phyloP scores from a whole-genome alignment of 1,284 basidiomycete species.

The Apiotrichum gamsii region DNA sequence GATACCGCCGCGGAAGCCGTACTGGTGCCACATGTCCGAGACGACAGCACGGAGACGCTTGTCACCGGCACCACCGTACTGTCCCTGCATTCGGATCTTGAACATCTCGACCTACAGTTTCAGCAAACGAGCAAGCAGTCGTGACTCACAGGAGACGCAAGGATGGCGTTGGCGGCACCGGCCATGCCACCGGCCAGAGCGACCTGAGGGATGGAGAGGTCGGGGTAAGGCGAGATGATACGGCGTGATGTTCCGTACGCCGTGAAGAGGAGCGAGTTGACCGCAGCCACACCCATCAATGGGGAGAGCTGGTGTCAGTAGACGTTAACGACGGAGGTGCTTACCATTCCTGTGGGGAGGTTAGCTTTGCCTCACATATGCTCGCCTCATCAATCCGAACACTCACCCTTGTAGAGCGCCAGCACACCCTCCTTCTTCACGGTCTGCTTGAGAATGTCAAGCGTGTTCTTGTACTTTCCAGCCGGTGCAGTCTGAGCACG shows the following conservation, averaged over 20 bases:
- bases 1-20: conserved; percentile 77
- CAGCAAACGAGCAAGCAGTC: neutral
- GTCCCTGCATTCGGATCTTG: conserved; percentile 88
- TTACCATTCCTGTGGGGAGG: too few relatives aligned
- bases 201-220: conserved; percentile 70
- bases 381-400: neutral
- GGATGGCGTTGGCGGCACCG: conserved; percentile 77
- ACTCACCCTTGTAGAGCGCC: conserved; percentile 80
- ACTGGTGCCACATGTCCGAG: conserved; percentile 73
- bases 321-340: too few relatives aligned
- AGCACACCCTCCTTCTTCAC: conserved; percentile 79
- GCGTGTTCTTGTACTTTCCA: conserved; percentile 71
- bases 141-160: conserved; percentile 69
- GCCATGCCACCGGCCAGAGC: conserved; percentile 84
- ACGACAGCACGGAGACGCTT: conserved; percentile 67
- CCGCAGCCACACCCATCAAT: conserved; percentile 86
- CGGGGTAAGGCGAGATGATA: conserved; percentile 77
- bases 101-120: conserved; percentile 51
- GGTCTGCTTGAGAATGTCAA: conserved; percentile 78
- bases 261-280: conserved; percentile 91
- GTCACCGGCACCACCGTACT: conserved; percentile 56
- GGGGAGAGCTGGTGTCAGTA: conserved; percentile 61
- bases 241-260: conserved; percentile 77
- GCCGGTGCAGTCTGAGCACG: conserved; percentile 50
- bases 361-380: too few relatives aligned